A percentile compares a stretch with the other conserved stretches of the same genome.
Evolutionary conservation across 768 basidiomycete genomes (phyloP).

Genomic region (Hortiboletus flavorubellus): DNA sequence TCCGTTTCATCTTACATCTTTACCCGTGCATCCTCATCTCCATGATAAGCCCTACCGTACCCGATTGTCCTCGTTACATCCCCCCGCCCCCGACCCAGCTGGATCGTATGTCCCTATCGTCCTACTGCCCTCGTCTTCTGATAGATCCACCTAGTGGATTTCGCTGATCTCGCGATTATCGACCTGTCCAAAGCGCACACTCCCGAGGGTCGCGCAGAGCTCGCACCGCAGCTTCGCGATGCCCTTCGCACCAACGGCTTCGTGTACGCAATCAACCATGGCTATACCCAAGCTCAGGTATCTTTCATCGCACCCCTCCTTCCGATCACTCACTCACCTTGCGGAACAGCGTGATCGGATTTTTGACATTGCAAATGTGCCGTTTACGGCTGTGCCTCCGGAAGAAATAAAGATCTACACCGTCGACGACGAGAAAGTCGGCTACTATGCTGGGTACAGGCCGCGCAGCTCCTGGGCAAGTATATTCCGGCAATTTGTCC

Average conservation of each 20-base stretch:
- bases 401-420: slow-evolving; percentile 41
- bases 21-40: too few species aligned
- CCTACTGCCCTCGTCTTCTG: background rate
- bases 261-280: slow-evolving; percentile 37
- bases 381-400: slow-evolving; percentile 39
- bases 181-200: slow-evolving; percentile 44
- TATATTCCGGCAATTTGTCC: background rate
- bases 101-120: slow-evolving; percentile 26
- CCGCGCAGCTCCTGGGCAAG: slow-evolving; percentile 45
- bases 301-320: background rate
- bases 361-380: slow-evolving; percentile 45
- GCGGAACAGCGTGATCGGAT: slow-evolving; percentile 40
- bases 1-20: too few species aligned
- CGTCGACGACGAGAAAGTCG: slow-evolving; percentile 36
- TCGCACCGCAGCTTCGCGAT: slow-evolving; percentile 40
- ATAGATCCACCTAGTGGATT: slow-evolving; percentile 38
- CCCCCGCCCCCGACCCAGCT: slow-evolving; percentile 31
- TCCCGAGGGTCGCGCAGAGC: slow-evolving; percentile 36
- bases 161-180: slow-evolving; percentile 49
- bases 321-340: slow-evolving; percentile 8
- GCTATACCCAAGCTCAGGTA: slow-evolving; percentile 39
- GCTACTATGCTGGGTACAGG: slow-evolving; percentile 52
- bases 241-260: slow-evolving; percentile 44
- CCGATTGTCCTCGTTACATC: slow-evolving; percentile 34
- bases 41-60: slow-evolving; percentile 8